phyloP scores from a whole-genome alignment of 495 filamentous ascomycete species.

The Acidomyces sp. region DNA sequence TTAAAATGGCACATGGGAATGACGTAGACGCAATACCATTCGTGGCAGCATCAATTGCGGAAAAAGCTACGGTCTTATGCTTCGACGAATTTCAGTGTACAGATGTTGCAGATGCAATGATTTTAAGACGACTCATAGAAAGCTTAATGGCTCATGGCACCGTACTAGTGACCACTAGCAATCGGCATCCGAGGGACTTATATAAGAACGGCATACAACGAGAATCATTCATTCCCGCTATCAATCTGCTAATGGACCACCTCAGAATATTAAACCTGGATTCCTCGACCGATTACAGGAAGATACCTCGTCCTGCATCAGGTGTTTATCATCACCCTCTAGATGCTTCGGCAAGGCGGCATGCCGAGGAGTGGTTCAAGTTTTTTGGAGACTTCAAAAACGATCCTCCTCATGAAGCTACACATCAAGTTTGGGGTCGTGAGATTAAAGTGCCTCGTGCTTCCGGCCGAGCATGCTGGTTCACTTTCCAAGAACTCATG shows the following conservation, averaged over 20 bases:
- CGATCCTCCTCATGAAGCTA: constrained; percentile 61
- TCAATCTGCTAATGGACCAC: constrained; percentile 70
- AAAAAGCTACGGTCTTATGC: constrained; percentile 72
- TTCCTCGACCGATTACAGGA: constrained; percentile 91
- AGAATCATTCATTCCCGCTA: constrained; percentile 87
- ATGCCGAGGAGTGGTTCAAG: constrained; percentile 87
- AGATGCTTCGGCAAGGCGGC: constrained; percentile 58
- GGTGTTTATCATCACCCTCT: constrained; percentile 86
- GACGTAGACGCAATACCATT: constrained; percentile 88
- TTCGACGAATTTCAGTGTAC: constrained; percentile 99
- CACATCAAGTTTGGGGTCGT: constrained; percentile 86
- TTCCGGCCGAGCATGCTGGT: constrained; percentile 76
- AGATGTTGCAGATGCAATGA: constrained; percentile 98
- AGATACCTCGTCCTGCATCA: constrained; percentile 83
- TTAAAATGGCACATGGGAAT: constrained; percentile 78
- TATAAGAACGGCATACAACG: constrained; percentile 98
- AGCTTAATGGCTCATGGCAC: constrained; percentile 90
- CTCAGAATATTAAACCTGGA: constrained; percentile 87
- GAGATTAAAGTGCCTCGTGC: constrained; percentile 77
- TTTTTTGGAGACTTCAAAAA: constrained; percentile 74
- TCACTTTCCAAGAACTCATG: constrained; percentile 82
- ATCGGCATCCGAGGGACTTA: constrained; percentile 86
- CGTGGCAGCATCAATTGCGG: constrained; percentile 83
- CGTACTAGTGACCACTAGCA: constrained; percentile 91
- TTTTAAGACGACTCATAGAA: constrained; percentile 76